Percentiles rank a stretch among this genome's conserved stretches.
Evolutionary conservation across 768 basidiomycete species (phyloP).

Genomic region (Lactarius indigo): DNA sequence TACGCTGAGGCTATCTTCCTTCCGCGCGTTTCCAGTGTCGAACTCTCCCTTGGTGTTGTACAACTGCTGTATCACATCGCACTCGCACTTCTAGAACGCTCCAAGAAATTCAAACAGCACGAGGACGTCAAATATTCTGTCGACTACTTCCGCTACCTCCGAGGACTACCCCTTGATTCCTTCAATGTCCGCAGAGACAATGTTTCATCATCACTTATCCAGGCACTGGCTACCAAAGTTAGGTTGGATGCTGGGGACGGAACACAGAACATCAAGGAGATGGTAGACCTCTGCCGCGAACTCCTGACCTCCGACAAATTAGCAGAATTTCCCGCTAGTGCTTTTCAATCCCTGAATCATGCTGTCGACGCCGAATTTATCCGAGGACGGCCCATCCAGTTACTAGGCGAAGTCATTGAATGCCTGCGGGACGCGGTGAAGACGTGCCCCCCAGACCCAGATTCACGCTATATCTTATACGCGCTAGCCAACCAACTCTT

Average conservation of each 20-base stretch:
- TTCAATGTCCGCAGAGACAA: background rate
- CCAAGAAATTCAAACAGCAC: background rate
- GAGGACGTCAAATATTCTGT: background rate
- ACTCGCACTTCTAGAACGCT: background rate
- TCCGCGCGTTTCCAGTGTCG: background rate
- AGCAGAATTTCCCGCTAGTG: background rate
- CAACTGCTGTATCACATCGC: background rate
- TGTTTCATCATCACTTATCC: background rate
- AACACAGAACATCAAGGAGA: background rate
- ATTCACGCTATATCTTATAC: background rate
- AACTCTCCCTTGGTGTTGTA: background rate
- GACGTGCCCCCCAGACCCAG: background rate
- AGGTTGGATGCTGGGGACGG: background rate
- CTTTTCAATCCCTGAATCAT: background rate
- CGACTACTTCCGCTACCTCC: background rate
- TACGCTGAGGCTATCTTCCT: background rate
- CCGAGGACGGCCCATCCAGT: background rate
- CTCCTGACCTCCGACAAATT: background rate
- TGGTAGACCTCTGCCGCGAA: background rate
- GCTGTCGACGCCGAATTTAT: background rate
- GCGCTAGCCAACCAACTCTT: fast-evolving
- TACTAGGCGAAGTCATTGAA: background rate
- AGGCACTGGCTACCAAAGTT: background rate
- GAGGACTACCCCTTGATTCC: background rate
- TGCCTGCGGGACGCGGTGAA: background rate